Base-by-base conservation (phyloP, 1,139 yeast species). In the Kurtzmaniella quercitrusa region DNA sequence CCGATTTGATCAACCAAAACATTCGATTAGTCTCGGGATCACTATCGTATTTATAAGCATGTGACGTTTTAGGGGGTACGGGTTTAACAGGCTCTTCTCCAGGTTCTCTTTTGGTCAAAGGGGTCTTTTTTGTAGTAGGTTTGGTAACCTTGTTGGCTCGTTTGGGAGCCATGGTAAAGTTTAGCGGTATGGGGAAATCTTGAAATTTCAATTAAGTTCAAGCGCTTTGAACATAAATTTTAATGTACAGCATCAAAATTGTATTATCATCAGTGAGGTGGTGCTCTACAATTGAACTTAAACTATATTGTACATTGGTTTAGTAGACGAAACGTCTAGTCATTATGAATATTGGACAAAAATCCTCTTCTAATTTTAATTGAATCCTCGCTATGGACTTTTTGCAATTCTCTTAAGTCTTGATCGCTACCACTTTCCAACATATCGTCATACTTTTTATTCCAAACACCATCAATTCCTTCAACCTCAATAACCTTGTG, bases 1-100 rank as follows among this genome's bases (percentile, higher is more conserved):
- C 82, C 1, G 80, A 74, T 50, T 77, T 77, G 42, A 77, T 62
- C 2, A 77, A 63, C 82, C 82, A 77, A 50, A 65, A 73, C 33
- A 71, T 54, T n/a, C 44, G 51, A 23, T 53, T 52, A 28, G 50
- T 39, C 7, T 33, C n/a, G 18, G 45, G 45, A 16, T 40, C 20
- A 15, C 34, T 33, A 7, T 42, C 28, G 19, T 42, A 42, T 16
- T 42, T 42, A 39, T 22, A 42, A 7, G 45, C 45, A 30, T 42
- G 45, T 11, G 45, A 42, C 3, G 43, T 42, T 20, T 43, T 16
- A 8, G 45, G 45, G 16, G 40, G 42, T 8, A 37, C 20, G 19
- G 45, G 45, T 26, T 33, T 42, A 3, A 36, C 8, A 11, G 23
- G 38, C 3, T n/a, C 39, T 2, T 9, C n/a, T 12, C 8, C 20